Evolutionary conservation across 192 early-diverging fungal genomes (phyloP), one percentile per base, ranked within the genome.

Genomic region (Linnemannia zychae): DNA sequence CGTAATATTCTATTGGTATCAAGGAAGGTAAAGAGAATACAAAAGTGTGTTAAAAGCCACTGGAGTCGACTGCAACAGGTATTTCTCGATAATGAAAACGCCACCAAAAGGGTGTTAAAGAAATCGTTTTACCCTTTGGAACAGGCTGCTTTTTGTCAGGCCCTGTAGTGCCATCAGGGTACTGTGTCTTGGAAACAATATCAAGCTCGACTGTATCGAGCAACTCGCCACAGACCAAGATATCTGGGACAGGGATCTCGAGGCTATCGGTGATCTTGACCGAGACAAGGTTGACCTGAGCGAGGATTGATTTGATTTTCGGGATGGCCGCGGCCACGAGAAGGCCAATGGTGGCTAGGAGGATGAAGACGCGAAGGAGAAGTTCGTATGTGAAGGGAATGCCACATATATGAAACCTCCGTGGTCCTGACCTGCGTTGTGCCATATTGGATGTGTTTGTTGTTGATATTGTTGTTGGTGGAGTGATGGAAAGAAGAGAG

Each of bases 321-420:
- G 83, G 83, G 37, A 52, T 71, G 7, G 74, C 33, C 22, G 72
- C 78, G 0, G 40, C 38, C 6, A 76, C 33, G 37, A 85, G 34
- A 9, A 60, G 28, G 4, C 28, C 83, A 20, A 85, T 36, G 0
- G 83, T 85, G 37, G 53, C 7, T 0, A 16, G 2, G 4, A 85
- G 37, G 37, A 85, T 53, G 69, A 67, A 20, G 4, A 85, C 6
- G 7, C 83, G 67, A 12, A 85, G 73, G 13, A 71, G 67, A 7
- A 85, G 67, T 46, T 85, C 83, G 18, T 66, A 72, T 0, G 83
- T 85, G 20, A 85, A n/a, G 7, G 83, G 83, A 16, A 85, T 75
- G 13, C 83, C 83, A 37, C 67, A 68, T 3, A 85, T 4, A 20
- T 47, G 48, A 34, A 70, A 74, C 22, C 77, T 28, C 37, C 53